Evolutionary conservation across 2,329 filamentous ascomycete species (phyloP).

Genomic region (Cytospora mali): DNA sequence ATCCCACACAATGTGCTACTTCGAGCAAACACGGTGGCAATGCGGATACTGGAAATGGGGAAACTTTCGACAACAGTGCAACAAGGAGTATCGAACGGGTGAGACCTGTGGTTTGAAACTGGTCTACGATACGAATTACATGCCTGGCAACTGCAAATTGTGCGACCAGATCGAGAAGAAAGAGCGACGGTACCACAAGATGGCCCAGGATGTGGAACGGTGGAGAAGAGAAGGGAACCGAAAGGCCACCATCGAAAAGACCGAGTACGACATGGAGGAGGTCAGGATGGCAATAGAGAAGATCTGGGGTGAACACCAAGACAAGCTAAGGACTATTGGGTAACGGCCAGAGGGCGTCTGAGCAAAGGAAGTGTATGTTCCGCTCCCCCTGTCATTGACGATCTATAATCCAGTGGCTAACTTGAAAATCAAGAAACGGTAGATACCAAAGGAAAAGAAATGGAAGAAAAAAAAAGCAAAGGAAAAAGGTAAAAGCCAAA

Average conservation of each 20-base stretch:
- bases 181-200: slow-evolving; percentile 71
- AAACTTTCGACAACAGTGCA: slow-evolving; percentile 88
- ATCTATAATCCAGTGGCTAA: neutral
- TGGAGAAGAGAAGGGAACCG: slow-evolving; percentile 79
- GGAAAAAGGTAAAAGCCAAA: neutral
- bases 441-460: neutral
- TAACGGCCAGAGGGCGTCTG: neutral
- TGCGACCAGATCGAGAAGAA: slow-evolving; percentile 92
- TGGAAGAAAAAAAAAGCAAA: neutral
- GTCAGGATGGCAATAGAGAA: slow-evolving; percentile 62
- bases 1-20: slow-evolving; percentile 78
- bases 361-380: neutral
- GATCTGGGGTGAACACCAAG: slow-evolving; percentile 46
- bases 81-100: slow-evolving; percentile 91
- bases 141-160: slow-evolving; percentile 72
- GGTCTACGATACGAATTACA: slow-evolving; percentile 71
- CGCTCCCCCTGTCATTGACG: neutral
- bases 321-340: slow-evolving; percentile 42
- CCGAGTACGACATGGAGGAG: slow-evolving; percentile 69
- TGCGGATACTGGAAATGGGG: slow-evolving; percentile 97
- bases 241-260: slow-evolving; percentile 70
- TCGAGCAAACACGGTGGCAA: slow-evolving; percentile 81
- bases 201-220: slow-evolving; percentile 72
- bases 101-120: slow-evolving; percentile 96
- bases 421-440: neutral